Conservation (phyloP, 305 asterid genomes). For the Rubia occidens region DNA sequence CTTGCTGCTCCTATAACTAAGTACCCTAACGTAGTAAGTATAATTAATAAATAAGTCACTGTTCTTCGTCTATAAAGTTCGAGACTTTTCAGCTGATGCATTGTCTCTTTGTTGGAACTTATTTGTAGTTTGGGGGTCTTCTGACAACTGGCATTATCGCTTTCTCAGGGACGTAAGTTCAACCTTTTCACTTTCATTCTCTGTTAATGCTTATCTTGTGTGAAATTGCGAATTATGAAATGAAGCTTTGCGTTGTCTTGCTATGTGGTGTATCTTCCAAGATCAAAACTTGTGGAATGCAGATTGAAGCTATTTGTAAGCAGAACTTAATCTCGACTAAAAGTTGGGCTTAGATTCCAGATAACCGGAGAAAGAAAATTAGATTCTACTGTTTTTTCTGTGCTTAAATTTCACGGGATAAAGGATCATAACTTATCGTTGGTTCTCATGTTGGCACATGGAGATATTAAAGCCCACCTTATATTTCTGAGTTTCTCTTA, state of each 20-base stretch:
- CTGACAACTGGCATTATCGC: slow-evolving; percentile 64
- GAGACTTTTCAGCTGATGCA: neutral
- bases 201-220: neutral
- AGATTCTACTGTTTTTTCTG: neutral
- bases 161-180: slow-evolving; percentile 80
- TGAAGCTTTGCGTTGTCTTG: neutral
- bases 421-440: neutral
- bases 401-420: neutral
- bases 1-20: slow-evolving; percentile 67
- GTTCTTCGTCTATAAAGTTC: neutral
- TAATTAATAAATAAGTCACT: neutral
- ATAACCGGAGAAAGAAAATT: neutral
- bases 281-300: neutral
- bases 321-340: neutral
- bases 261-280: neutral
- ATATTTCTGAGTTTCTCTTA: neutral
- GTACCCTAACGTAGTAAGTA: slow-evolving; percentile 67
- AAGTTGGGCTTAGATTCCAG: neutral
- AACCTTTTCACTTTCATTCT: neutral
- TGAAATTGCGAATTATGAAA: neutral
- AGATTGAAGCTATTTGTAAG: neutral
- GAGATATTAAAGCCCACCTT: neutral
- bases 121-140: slow-evolving; percentile 59
- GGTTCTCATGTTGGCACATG: neutral
- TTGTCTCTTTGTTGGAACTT: neutral